These are phyloP conservation scores for Monosporascus sp. DNA, from an alignment of 2,329 filamentous ascomycete genomes.

Conservation along the genomic window DNA sequence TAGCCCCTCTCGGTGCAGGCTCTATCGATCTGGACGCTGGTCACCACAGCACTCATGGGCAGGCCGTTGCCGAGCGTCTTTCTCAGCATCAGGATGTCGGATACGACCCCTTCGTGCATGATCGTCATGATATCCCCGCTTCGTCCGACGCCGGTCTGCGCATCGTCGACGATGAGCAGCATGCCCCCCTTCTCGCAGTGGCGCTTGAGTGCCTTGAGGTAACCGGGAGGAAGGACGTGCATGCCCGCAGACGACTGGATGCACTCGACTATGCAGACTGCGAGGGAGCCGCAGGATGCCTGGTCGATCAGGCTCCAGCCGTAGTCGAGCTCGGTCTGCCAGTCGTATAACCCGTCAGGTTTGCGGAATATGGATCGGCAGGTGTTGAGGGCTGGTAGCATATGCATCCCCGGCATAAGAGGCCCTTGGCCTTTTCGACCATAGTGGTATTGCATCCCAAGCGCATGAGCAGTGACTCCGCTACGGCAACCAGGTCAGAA, in stretches of 20 bases:
- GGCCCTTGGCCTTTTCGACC: constrained; percentile 45
- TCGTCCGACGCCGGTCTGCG: constrained; percentile 54
- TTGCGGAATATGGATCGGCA: constrained; percentile 58
- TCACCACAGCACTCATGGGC: constrained; percentile 53
- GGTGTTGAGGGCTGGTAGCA: constrained; percentile 53
- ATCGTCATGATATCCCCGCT: constrained; percentile 56
- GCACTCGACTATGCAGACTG: constrained; percentile 59
- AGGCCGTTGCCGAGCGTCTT: constrained; percentile 59
- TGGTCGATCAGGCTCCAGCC: constrained; percentile 57
- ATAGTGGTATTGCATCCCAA: constrained; percentile 50
- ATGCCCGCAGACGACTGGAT: constrained; percentile 46
- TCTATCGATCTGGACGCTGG: constrained; percentile 46
- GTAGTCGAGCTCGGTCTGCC: constrained; percentile 59
- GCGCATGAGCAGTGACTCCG: constrained; percentile 52
- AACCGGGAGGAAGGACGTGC: constrained; percentile 52
- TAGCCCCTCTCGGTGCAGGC: constrained; percentile 44
- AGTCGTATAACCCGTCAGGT: constrained; percentile 57
- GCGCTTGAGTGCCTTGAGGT: constrained; percentile 48
- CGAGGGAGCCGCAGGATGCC: constrained; percentile 55
- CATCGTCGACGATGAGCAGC: constrained; percentile 58
- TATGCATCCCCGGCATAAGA: constrained; percentile 50
- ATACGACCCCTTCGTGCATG: constrained; percentile 46
- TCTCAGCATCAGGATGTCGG: constrained; percentile 55
- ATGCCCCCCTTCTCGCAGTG: constrained; percentile 53
- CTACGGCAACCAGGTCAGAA: too few relatives aligned